Evolutionary conservation across 2,329 filamentous ascomycete species (phyloP).

Genomic region (Diaporthe vexans): DNA sequence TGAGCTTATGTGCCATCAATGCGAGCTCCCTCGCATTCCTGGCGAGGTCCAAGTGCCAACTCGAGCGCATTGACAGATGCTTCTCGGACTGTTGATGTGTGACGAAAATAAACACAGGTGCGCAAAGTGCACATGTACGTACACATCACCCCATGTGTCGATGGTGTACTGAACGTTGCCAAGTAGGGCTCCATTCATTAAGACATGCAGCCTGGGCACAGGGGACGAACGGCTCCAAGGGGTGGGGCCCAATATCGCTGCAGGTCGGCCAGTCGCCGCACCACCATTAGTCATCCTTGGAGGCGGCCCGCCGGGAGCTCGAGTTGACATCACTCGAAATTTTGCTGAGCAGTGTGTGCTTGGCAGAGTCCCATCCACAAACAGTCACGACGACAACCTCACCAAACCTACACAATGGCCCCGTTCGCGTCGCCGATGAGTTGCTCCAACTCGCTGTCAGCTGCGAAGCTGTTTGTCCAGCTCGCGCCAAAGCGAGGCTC

Average conservation of each 20-base stretch:
- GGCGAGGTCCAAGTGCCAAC: background rate
- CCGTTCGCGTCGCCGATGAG: conserved; percentile 29
- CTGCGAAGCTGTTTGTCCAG: conserved; percentile 51
- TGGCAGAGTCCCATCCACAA: background rate
- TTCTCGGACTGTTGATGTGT: background rate
- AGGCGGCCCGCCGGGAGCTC: background rate
- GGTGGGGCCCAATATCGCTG: conserved; percentile 30
- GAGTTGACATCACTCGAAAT: conserved; percentile 36
- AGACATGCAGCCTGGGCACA: background rate
- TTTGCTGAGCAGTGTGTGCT: conserved; percentile 24
- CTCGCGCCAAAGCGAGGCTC: conserved; percentile 45
- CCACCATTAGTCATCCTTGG: conserved; percentile 17
- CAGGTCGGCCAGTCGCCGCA: conserved; percentile 18
- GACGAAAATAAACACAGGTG: background rate
- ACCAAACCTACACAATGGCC: background rate
- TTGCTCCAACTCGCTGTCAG: conserved; percentile 44
- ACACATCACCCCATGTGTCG: background rate
- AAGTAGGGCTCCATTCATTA: conserved; percentile 23
- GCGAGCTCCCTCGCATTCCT: background rate
- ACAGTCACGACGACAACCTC: background rate
- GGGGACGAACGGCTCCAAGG: too few relatives aligned
- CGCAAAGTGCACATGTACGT: background rate
- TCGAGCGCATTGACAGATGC: background rate
- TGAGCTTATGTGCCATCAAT: background rate
- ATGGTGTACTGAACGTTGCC: background rate